Conservation (phyloP, 495 filamentous ascomycete species). For the Penicillium paradoxum region DNA sequence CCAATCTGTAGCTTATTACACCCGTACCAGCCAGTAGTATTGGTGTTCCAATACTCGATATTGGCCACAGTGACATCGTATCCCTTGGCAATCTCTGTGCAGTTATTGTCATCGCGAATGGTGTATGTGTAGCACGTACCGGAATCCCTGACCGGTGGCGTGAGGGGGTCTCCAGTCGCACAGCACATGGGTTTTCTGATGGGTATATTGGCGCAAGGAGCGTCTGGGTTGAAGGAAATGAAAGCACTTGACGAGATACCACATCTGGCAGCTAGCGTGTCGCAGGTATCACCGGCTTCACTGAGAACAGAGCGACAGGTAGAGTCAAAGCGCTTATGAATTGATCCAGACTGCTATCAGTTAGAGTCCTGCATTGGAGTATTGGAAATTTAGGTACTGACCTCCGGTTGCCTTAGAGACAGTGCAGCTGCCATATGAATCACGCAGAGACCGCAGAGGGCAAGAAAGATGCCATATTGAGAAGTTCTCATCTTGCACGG, state of each 20-base stretch:
- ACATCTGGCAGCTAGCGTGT: background rate
- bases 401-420: background rate
- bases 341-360: background rate
- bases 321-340: background rate
- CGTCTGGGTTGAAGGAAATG: background rate
- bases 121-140: background rate
- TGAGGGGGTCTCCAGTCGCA: background rate
- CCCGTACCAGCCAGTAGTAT: constrained; percentile 12
- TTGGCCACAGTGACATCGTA: constrained; percentile 3
- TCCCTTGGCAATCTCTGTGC: constrained; percentile 4
- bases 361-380: background rate
- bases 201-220: background rate
- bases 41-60: constrained; percentile 12
- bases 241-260: background rate
- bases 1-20: constrained; percentile 9
- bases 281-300: background rate
- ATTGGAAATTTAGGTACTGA: background rate
- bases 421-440: background rate
- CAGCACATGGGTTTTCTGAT: background rate
- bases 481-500: background rate
- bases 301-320: background rate
- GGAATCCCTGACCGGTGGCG: background rate
- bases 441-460: background rate
- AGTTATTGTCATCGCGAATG: background rate
- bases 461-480: background rate